Conservation (phyloP, 1,284 basidiomycete species). For the Naganishia liquefaciens region DNA sequence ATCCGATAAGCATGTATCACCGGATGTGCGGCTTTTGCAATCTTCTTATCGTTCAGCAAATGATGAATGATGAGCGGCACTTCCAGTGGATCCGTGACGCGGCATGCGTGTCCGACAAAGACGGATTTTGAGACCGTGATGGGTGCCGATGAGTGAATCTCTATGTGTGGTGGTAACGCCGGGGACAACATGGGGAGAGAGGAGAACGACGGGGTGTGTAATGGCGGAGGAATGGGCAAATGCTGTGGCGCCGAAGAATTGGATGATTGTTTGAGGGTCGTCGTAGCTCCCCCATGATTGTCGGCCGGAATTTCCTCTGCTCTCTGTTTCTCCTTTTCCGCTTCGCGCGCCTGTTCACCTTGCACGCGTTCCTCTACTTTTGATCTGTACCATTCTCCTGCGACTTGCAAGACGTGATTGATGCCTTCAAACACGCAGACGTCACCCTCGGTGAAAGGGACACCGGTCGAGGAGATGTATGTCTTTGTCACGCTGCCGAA, state of each 20-base stretch:
- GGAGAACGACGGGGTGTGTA: conserved; percentile 15
- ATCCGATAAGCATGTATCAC: conserved; percentile 74
- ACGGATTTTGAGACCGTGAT: conserved; percentile 78
- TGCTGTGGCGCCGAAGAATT: not conserved
- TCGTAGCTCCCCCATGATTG: conserved; percentile 15
- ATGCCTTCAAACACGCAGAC: conserved; percentile 88
- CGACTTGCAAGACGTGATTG: conserved; percentile 70
- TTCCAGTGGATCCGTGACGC: conserved; percentile 73
- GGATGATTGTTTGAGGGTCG: not conserved
- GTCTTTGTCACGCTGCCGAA: conserved; percentile 75
- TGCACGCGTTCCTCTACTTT: conserved; percentile 62
- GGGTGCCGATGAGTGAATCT: conserved; percentile 69
- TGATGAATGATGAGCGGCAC: conserved; percentile 71
- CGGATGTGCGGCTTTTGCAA: conserved; percentile 74
- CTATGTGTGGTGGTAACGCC: conserved; percentile 61
- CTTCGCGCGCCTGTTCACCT: conserved; percentile 64
- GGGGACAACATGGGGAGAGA: conserved; percentile 14
- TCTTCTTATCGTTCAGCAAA: conserved; percentile 65
- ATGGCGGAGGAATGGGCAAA: not conserved
- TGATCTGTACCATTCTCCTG: conserved; percentile 69
- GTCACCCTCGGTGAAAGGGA: conserved; percentile 67
- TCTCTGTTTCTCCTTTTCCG: conserved; percentile 46
- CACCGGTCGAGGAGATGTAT: conserved; percentile 66
- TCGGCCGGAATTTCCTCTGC: conserved; percentile 36
- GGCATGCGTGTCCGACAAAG: conserved; percentile 79